Evolutionary conservation across 1,284 basidiomycete genomes (phyloP).

Genomic region (Irpex sp.): DNA sequence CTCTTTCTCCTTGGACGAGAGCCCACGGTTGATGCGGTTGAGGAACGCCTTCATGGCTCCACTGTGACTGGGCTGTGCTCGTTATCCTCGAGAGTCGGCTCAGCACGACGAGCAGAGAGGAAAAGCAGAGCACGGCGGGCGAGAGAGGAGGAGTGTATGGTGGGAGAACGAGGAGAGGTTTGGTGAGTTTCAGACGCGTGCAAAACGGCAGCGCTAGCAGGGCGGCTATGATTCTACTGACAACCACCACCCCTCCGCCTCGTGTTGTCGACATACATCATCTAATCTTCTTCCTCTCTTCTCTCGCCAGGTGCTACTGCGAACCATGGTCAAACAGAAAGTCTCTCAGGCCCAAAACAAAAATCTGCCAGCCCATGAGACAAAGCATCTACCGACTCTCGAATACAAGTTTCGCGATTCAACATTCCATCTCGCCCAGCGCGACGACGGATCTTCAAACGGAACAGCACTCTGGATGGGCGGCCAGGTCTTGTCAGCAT

Average conservation of each 20-base stretch:
- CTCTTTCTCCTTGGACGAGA: conserved; percentile 49
- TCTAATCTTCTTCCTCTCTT: conserved; percentile 17
- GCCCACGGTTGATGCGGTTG: conserved; percentile 66
- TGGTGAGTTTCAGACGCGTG: conserved; percentile 11
- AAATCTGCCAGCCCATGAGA: conserved; percentile 53
- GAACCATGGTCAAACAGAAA: conserved; percentile 7
- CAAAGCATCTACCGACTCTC: conserved; percentile 64
- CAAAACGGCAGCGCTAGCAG: conserved; percentile 7
- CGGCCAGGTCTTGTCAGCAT: conserved; percentile 70
- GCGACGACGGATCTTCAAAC: conserved; percentile 60
- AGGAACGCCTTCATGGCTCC: conserved; percentile 74
- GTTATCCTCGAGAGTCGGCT: conserved; percentile 4
- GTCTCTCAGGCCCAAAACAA: conserved; percentile 11
- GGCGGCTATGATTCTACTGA: conserved; percentile 10
- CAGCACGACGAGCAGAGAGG: neutral
- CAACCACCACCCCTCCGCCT: conserved; percentile 15
- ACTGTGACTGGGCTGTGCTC: conserved; percentile 6
- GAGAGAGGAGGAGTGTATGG: neutral
- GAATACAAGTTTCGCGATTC: conserved; percentile 40
- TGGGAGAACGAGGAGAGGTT: conserved; percentile 6
- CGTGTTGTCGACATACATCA: conserved; percentile 21
- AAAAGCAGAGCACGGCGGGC: neutral
- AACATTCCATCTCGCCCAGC: conserved; percentile 50
- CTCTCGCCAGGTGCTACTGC: conserved; percentile 5
- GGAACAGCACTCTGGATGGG: conserved; percentile 90